Conservation (phyloP, 352 stramenopile genomes). For the Pythium folliculosum region DNA sequence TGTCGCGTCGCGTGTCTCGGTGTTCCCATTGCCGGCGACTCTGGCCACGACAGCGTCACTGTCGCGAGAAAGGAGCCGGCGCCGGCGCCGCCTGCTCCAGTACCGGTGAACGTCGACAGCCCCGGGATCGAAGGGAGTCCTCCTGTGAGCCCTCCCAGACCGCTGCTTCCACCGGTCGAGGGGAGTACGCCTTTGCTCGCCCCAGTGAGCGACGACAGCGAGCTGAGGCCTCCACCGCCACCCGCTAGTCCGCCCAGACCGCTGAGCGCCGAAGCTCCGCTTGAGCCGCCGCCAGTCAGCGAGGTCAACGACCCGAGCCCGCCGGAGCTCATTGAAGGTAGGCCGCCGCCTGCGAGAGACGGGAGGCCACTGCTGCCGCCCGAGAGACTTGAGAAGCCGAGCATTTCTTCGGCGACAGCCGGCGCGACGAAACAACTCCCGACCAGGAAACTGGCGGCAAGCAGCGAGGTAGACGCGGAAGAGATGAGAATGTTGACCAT, state of each 20-base stretch:
- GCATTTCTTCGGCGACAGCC: background rate
- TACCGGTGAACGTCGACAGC: too few relatives aligned
- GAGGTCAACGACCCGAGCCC: background rate
- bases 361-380: background rate
- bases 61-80: too few relatives aligned
- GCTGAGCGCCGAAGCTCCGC: background rate
- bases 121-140: too few relatives aligned
- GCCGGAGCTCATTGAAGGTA: background rate
- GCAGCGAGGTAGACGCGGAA: background rate
- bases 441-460: background rate
- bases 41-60: too few relatives aligned
- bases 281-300: background rate
- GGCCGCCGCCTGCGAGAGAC: background rate
- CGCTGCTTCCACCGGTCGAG: too few relatives aligned
- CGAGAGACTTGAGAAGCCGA: conserved; percentile 3
- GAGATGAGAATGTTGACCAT: background rate
- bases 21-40: too few relatives aligned
- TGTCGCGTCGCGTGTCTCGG: too few relatives aligned
- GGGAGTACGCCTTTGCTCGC: too few relatives aligned
- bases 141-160: too few relatives aligned
- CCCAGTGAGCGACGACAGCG: background rate
- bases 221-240: background rate
- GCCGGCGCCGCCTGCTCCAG: too few relatives aligned
- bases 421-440: background rate
- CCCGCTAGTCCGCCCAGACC: background rate